Base-by-base conservation (phyloP, 345 rosid genomes). In the Aquilaria sinensis region DNA sequence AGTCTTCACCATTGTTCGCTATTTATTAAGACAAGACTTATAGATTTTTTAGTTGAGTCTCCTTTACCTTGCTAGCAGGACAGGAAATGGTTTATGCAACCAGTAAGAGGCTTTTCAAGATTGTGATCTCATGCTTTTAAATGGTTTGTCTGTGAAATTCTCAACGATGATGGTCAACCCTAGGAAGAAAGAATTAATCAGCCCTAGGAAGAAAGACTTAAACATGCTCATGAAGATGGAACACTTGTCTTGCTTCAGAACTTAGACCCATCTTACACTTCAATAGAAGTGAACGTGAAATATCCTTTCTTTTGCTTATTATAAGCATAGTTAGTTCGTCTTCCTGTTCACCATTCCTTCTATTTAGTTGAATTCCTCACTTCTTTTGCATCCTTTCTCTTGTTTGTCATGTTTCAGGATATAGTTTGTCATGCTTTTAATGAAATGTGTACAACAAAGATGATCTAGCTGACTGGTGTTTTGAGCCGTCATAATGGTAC, bases 221-320 rank as follows among this genome's bases (percentile, higher is more conserved):
- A 59, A 48, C 64, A 55, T 49, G 96, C 90, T 8, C 73, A 75
- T 60, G 77, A 72, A 66, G 59, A 68, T 57, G 90, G 77, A 58
- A 85, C 51, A 34, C 81, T 90, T 65, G 86, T 93, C 67, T 61
- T 90, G 52, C 89, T 90, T 63, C 87, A 61, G 63, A 90, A 90
- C 75, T 71, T 93, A 82, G 90, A 78, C 75, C 92, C 92, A 58
- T 63, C 81, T 51, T 90, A 60, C 72, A 81, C 84, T 53, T 78
- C 90, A 55, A 61, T 56, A 2, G 94, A 85, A 65, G 92, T 90
- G 46, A 81, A 87, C 91, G 98, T 93, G 81, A 67, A 67, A 54
- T 48, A 93, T 88, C 23, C 23, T 23, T 61, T 43, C 7, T 37
- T 37, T 37, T 37, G 4, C 7, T 37, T 37, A 3, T 37, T 37